A percentile compares a stretch with the other conserved stretches of the same genome.
Conservation (phyloP, 352 stramenopile genomes). For the Globisporangium uncinulatum region DNA sequence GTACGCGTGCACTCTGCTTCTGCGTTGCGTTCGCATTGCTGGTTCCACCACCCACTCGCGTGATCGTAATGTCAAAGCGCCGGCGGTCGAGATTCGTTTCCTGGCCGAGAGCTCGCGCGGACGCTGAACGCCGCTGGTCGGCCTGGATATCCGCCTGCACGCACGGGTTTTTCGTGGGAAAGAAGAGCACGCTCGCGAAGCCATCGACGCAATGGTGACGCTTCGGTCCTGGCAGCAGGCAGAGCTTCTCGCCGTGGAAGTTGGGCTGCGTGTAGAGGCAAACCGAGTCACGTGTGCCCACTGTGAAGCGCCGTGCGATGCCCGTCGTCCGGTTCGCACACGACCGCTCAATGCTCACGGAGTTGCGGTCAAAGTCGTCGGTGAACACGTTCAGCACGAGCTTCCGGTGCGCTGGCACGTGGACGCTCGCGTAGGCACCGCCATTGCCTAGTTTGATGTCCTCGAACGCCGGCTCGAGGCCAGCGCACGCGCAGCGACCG, state of each 20-base stretch:
- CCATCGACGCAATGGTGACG: constrained; percentile 14
- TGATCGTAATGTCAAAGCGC: constrained; percentile 13
- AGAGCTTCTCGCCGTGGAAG: constrained; percentile 21
- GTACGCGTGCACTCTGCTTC: constrained; percentile 3
- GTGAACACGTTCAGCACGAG: constrained; percentile 19
- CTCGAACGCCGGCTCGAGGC: constrained; percentile 10
- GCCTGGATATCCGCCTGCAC: constrained; percentile 12
- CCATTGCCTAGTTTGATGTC: constrained; percentile 16
- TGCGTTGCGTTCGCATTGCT: background rate
- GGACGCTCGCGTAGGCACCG: constrained; percentile 13
- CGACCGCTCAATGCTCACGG: constrained; percentile 13
- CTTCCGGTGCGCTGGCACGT: constrained; percentile 3
- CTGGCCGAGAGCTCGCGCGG: constrained; percentile 7
- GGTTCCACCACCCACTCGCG: background rate
- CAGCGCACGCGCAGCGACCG: constrained; percentile 13
- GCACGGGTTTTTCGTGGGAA: constrained; percentile 10
- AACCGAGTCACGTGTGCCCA: constrained; percentile 14
- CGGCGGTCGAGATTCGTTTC: constrained; percentile 9
- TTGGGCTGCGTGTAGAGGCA: constrained; percentile 14
- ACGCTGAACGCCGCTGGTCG: constrained; percentile 11
- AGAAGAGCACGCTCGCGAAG: constrained; percentile 18
- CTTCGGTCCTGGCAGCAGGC: constrained; percentile 6
- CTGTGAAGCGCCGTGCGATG: constrained; percentile 13
- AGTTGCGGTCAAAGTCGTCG: constrained; percentile 15
- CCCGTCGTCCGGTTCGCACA: constrained; percentile 3